Base-by-base conservation (phyloP, 1,139 yeast species). In the Geotrichum armillariae region DNA sequence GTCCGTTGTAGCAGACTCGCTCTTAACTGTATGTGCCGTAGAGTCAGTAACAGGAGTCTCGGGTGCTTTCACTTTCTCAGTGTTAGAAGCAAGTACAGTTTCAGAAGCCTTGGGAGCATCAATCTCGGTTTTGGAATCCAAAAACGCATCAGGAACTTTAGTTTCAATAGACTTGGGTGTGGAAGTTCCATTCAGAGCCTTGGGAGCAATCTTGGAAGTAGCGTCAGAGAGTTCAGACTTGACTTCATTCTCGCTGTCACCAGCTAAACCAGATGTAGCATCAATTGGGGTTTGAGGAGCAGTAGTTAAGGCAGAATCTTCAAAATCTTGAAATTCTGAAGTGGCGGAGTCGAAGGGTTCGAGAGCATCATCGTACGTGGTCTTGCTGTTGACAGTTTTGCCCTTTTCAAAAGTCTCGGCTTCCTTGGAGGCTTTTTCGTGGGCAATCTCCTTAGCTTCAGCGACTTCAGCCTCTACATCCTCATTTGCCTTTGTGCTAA, bases 391-490 rank as follows among this genome's bases (percentile, higher is more conserved):
- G 14, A n/a, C 37, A 41, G 23, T 23, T 27, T 18, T 32, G 20
- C 29, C 20, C 9, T 17, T 18, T 12, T 31, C 34, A 55, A 22
- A 52, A 62, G 54, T 57, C 22, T 59, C 66, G 40, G 62, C 66
- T 34, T 55, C 54, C 4, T 60, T 56, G n/a, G 66, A 61, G 36
- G 61, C 60, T 17, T 55, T 56, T 16, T 60, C 65, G 23, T 63
- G 65, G 5, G 50, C 54, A 16, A 47, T 54, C 9, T 57, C 53
- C 14, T 49, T 46, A 1, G 45, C 47, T 21, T 52, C 56, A 41
- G 58, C 57, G 4, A 52, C 51, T 32, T 56, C 45, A n/a, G n/a
- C n/a, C n/a, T n/a, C n/a, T n/a, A n/a, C n/a, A n/a, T n/a, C n/a
- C n/a, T n/a, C n/a, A n/a, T n/a, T n/a, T n/a, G n/a, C n/a, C n/a